Evolutionary conservation across 129 eudicot genomes (phyloP).

Genomic region (Escallonia rubra): DNA sequence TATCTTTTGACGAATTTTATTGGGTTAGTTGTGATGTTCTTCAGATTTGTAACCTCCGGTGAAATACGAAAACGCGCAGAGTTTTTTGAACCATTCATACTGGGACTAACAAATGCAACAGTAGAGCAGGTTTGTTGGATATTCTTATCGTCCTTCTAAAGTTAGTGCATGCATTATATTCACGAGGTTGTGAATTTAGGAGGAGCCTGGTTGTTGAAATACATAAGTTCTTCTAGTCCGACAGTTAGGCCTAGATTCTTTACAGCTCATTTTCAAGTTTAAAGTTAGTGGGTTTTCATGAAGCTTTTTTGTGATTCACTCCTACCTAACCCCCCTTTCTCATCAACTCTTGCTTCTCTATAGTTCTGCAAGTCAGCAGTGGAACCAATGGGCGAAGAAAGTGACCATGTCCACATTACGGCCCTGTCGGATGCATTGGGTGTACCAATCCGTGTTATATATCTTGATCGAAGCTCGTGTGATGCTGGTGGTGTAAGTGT

Average conservation of each 20-base stretch:
- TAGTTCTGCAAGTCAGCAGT: constrained; percentile 96
- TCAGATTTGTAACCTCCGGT: constrained; percentile 90
- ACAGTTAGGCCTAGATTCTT: too few relatives aligned
- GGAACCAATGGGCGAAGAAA: constrained; percentile 99
- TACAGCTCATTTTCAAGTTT: too few relatives aligned
- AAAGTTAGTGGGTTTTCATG: too few relatives aligned
- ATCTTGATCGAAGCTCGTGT: constrained; percentile 87
- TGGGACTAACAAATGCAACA: constrained; percentile 72
- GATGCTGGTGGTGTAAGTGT: constrained; percentile 72
- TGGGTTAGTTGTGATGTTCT: constrained; percentile 86
- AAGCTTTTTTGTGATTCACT: neutral
- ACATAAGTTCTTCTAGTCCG: too few relatives aligned
- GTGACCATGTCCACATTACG: constrained; percentile 95
- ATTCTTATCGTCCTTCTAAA: neutral
- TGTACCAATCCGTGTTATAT: constrained; percentile 78
- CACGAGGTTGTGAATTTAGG: too few relatives aligned
- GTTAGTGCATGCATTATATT: too few relatives aligned
- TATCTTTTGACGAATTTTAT: constrained; percentile 22
- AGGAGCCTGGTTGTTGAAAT: too few relatives aligned
- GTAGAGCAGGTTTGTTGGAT: constrained; percentile 77
- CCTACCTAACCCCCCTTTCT: neutral
- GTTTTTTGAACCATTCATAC: constrained; percentile 85
- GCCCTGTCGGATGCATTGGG: constrained; percentile 89
- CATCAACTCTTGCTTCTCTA: constrained; percentile 2
- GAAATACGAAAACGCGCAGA: constrained; percentile 79